Conservation (phyloP, 768 basidiomycete genomes). For the Multifurca ochricompacta region DNA sequence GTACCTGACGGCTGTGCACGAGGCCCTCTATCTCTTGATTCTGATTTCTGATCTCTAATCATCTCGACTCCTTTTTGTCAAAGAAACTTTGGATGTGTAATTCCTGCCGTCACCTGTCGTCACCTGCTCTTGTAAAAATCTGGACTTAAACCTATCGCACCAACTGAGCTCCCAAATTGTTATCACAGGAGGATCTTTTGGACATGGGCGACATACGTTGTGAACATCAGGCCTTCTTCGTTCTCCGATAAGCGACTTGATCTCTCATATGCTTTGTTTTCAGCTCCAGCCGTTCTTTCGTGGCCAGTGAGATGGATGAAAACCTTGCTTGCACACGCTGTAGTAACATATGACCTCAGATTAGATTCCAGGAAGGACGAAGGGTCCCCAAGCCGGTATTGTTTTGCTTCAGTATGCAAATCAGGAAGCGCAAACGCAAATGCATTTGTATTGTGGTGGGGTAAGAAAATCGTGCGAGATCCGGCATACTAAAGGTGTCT, state of each 20-base stretch:
- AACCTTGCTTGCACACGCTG: slow-evolving; percentile 28
- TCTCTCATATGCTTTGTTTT: not conserved
- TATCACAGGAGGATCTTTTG: too few relatives aligned
- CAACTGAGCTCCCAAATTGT: too few relatives aligned
- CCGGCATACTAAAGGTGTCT: too few relatives aligned
- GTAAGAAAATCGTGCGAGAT: too few relatives aligned
- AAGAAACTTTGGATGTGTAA: too few relatives aligned
- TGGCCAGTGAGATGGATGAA: slow-evolving; percentile 32
- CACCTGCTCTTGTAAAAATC: too few relatives aligned
- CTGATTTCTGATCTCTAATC: too few relatives aligned
- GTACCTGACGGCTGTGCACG: not conserved
- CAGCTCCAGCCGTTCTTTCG: slow-evolving; percentile 33
- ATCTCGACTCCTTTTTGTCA: too few relatives aligned
- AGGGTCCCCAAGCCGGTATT: not conserved
- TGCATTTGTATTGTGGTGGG: too few relatives aligned
- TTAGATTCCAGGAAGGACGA: slow-evolving; percentile 25
- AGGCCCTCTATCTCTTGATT: too few relatives aligned
- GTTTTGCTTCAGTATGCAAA: not conserved
- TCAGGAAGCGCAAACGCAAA: not conserved
- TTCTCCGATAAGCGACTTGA: not conserved
- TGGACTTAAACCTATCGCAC: too few relatives aligned
- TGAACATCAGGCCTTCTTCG: slow-evolving; percentile 4
- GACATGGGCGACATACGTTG: slow-evolving; percentile 25
- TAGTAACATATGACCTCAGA: slow-evolving; percentile 29
- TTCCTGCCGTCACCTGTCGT: too few relatives aligned